Conservation (phyloP, 225 moss, liverwort and hornwort genomes). For the Takakia lepidozioides region DNA sequence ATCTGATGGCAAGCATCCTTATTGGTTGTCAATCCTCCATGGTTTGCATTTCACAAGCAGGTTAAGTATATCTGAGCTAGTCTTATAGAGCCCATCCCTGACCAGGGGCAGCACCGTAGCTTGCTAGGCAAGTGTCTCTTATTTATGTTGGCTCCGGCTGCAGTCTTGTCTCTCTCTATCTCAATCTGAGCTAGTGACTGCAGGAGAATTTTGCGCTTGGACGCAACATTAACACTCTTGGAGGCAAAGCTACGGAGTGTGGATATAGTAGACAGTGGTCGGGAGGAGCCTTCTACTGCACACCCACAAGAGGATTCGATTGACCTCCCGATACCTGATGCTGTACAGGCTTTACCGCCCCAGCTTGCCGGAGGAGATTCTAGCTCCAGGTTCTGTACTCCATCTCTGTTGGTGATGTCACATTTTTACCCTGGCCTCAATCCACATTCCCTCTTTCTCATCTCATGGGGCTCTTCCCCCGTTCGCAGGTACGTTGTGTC, state of each 20-base stretch:
- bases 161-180: too few relatives aligned
- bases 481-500: neutral
- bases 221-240: slow-evolving; percentile 38
- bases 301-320: neutral
- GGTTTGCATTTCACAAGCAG: too few relatives aligned
- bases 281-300: slow-evolving; percentile 7
- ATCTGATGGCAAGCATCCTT: too few relatives aligned
- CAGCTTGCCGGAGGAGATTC: slow-evolving; percentile 5
- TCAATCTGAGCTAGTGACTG: too few relatives aligned
- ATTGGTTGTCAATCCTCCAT: too few relatives aligned
- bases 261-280: slow-evolving; percentile 20
- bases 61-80: too few relatives aligned
- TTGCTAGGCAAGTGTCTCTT: too few relatives aligned
- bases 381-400: slow-evolving; percentile 9
- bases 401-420: neutral
- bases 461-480: neutral
- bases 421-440: neutral
- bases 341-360: slow-evolving; percentile 7
- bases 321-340: slow-evolving; percentile 5
- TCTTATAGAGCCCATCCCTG: too few relatives aligned
- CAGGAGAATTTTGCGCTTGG: slow-evolving; percentile 37
- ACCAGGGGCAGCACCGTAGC: too few relatives aligned
- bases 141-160: too few relatives aligned
- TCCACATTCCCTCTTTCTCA: neutral
- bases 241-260: slow-evolving; percentile 49